Percentiles rank a stretch among this genome's conserved stretches.
phyloP scores from a whole-genome alignment of 2,329 filamentous ascomycete species.

The Nigrospora oryzae region DNA sequence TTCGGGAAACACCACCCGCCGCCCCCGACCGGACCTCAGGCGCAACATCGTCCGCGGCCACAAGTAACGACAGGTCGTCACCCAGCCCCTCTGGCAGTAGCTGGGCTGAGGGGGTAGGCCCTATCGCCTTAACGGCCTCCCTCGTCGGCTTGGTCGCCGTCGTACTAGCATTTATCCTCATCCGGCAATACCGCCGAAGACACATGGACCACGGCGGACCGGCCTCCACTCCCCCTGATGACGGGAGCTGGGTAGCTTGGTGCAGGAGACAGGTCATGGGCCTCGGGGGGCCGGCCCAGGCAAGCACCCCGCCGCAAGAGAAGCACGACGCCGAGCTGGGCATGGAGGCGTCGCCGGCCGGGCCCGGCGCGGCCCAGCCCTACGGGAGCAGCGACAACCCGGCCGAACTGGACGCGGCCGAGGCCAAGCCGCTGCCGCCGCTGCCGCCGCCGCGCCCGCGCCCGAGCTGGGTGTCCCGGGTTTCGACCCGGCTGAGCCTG shows the following conservation, averaged over 20 bases:
- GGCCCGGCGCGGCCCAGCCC: not conserved
- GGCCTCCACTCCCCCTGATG: not conserved
- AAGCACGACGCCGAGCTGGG: not conserved
- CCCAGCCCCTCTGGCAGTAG: not conserved
- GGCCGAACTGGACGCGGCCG: conserved; percentile 2
- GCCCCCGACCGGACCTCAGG: not conserved
- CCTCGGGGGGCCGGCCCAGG: not conserved
- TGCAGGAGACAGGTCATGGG: not conserved
- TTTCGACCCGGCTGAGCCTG: not conserved
- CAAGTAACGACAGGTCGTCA: not conserved
- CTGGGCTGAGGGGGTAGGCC: not conserved
- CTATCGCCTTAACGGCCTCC: not conserved
- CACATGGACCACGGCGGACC: not conserved
- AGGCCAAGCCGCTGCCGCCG: not conserved
- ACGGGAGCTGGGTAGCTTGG: not conserved
- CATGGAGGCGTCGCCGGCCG: not conserved
- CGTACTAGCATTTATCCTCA: not conserved
- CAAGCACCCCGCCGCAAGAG: not conserved
- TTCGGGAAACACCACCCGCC: not conserved
- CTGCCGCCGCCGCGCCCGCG: not conserved
- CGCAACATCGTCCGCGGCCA: not conserved
- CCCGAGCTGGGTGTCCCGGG: conserved; percentile 5
- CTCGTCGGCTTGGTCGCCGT: not conserved
- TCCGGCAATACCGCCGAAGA: not conserved
- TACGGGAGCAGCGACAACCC: conserved; percentile 1